Conservation (phyloP, 805 yeast species). For the Komagataella pastoris region DNA sequence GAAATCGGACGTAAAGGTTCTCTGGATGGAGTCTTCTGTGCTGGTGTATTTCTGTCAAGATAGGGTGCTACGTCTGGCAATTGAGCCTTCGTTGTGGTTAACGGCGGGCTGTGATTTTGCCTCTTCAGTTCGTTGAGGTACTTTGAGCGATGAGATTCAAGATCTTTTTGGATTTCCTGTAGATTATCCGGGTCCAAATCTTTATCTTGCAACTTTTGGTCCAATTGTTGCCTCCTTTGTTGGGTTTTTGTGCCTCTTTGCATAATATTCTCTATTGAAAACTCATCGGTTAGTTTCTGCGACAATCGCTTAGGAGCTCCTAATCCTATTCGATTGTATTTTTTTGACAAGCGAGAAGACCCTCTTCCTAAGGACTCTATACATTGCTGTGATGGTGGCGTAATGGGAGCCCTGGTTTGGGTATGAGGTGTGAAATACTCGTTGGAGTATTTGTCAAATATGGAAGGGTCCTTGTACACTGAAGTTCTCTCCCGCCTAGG, state of each 20-base stretch:
- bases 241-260: conserved; percentile 2
- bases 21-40: conserved; percentile 9
- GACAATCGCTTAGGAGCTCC: conserved; percentile 41
- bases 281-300: conserved; percentile 7
- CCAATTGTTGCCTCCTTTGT: conserved; percentile 1
- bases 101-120: conserved; percentile 8
- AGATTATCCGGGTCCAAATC: not conserved
- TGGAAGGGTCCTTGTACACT: conserved; percentile 1
- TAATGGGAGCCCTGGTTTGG: not conserved
- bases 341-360: conserved; percentile 21
- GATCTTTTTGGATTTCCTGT: not conserved
- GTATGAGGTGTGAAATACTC: not conserved
- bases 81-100: conserved; percentile 8
- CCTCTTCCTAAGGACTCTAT: not conserved
- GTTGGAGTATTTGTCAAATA: conserved; percentile 1
- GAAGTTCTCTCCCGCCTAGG: not conserved
- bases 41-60: conserved; percentile 5
- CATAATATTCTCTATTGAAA: conserved; percentile 6
- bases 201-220: conserved; percentile 3
- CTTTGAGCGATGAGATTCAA: not conserved
- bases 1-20: not conserved
- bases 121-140: conserved; percentile 5
- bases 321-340: conserved; percentile 10
- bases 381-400: not conserved
- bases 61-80: conserved; percentile 3